Conservation (phyloP, 106 monocot species). For the Dendrobium chrysotoxum region DNA sequence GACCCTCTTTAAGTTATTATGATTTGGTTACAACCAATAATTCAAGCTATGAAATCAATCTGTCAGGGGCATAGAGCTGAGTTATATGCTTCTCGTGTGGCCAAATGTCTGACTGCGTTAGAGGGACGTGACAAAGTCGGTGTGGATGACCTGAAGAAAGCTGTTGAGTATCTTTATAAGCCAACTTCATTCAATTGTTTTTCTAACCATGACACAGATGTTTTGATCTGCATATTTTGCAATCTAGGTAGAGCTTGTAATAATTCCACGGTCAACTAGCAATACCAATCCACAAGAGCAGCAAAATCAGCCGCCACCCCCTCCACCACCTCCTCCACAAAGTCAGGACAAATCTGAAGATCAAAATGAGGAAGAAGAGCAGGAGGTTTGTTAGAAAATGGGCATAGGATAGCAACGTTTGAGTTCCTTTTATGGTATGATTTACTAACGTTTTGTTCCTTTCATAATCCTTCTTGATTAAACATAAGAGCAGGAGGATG, state of each 20-base stretch:
- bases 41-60: not conserved
- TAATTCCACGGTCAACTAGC: conserved; percentile 80
- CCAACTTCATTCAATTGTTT: not conserved
- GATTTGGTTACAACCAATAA: not conserved
- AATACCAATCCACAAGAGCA: conserved; percentile 81
- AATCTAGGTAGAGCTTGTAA: conserved; percentile 87
- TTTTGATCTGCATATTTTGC: not conserved
- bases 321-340: conserved; percentile 84
- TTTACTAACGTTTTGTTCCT: not conserved
- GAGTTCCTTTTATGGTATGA: not conserved
- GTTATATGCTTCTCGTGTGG: conserved; percentile 94
- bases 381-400: conserved; percentile 43
- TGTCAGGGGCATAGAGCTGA: conserved; percentile 94
- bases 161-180: conserved; percentile 52
- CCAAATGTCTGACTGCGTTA: conserved; percentile 94
- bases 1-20: not conserved
- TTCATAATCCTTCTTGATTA: not conserved
- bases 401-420: not conserved
- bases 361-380: conserved; percentile 77
- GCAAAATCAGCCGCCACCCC: conserved; percentile 82
- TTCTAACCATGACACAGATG: not conserved
- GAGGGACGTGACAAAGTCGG: conserved; percentile 94
- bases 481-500: conserved; percentile 43
- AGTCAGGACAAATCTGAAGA: conserved; percentile 73
- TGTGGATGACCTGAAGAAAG: conserved; percentile 98